Evolutionary conservation across 257 asterid genomes (phyloP).

Genomic region (Plantago ovata): DNA sequence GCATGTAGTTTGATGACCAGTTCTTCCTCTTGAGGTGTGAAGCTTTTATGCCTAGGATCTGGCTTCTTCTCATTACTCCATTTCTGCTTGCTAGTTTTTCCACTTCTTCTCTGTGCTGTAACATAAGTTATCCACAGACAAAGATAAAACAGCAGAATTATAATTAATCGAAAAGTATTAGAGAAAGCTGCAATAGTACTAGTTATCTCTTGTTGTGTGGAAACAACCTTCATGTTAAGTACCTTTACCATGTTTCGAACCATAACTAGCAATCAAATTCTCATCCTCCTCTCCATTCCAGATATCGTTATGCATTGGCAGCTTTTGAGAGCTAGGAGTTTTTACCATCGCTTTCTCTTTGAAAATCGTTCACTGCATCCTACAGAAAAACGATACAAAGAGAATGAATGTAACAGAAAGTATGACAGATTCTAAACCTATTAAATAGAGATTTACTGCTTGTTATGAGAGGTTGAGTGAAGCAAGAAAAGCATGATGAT

Average conservation of each 20-base stretch:
- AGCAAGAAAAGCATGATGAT: constrained; percentile 72
- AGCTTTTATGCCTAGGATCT: constrained; percentile 45
- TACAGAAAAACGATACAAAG: background rate
- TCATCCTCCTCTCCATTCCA: constrained; percentile 41
- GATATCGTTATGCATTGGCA: constrained; percentile 28
- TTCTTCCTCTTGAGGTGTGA: constrained; percentile 83
- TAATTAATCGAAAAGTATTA: background rate
- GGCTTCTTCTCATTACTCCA: constrained; percentile 32
- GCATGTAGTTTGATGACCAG: constrained; percentile 81
- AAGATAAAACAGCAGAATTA: background rate
- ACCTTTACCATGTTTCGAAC: constrained; percentile 41
- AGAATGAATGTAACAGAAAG: constrained; percentile 5
- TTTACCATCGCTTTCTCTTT: constrained; percentile 40
- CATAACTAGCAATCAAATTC: constrained; percentile 17
- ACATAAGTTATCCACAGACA: background rate
- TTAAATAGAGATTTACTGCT: constrained; percentile 24
- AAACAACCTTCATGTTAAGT: constrained; percentile 7
- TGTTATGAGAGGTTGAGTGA: constrained; percentile 16
- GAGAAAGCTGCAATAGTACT: too few species aligned
- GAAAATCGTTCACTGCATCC: background rate
- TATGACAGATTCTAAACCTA: constrained; percentile 19
- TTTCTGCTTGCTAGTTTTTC: constrained; percentile 43
- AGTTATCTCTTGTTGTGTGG: background rate
- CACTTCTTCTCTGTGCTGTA: constrained; percentile 55
- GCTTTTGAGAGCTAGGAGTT: constrained; percentile 35